Conservation (phyloP, 371 early-diverging fungal genomes). For the Rhizopus delemar region DNA sequence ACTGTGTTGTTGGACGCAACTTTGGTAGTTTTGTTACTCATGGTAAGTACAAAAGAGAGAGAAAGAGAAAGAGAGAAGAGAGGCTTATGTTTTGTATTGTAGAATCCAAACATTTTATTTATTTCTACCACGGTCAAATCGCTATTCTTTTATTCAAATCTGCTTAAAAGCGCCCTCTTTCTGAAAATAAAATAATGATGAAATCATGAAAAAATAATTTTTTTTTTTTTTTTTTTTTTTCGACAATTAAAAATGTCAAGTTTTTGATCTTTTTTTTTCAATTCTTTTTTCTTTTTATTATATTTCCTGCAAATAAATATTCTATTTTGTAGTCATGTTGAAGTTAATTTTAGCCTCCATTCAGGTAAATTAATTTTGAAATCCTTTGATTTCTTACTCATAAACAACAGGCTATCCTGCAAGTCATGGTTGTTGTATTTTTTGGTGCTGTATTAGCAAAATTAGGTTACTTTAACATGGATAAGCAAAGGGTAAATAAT, state of each 20-base stretch:
- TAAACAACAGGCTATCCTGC: constrained; percentile 53
- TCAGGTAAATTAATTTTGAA: constrained; percentile 15
- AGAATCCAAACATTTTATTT: constrained; percentile 95
- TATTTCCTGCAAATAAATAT: not conserved
- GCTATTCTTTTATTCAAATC: constrained; percentile 96
- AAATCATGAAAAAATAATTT: no score
- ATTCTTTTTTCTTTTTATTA: no score
- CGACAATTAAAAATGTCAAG: no score
- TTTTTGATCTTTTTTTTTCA: no score
- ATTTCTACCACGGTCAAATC: constrained; percentile 95
- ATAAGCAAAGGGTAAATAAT: constrained; percentile 56
- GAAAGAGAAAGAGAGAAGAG: not conserved
- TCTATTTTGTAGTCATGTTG: constrained; percentile 10
- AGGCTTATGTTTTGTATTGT: constrained; percentile 2
- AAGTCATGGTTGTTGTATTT: constrained; percentile 59
- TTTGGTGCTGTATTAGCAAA: constrained; percentile 53
- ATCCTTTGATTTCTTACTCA: not conserved
- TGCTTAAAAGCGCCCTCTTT: constrained; percentile 51
- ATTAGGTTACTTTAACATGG: constrained; percentile 49
- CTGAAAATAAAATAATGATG: no score
- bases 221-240: no score
- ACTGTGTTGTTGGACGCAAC: constrained; percentile 96
- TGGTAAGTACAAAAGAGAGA: constrained; percentile 59
- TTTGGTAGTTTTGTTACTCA: constrained; percentile 98
- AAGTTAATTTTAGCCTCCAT: constrained; percentile 22